Base-by-base conservation (phyloP, 2,329 filamentous ascomycete species). In the Metarhizium rileyi region DNA sequence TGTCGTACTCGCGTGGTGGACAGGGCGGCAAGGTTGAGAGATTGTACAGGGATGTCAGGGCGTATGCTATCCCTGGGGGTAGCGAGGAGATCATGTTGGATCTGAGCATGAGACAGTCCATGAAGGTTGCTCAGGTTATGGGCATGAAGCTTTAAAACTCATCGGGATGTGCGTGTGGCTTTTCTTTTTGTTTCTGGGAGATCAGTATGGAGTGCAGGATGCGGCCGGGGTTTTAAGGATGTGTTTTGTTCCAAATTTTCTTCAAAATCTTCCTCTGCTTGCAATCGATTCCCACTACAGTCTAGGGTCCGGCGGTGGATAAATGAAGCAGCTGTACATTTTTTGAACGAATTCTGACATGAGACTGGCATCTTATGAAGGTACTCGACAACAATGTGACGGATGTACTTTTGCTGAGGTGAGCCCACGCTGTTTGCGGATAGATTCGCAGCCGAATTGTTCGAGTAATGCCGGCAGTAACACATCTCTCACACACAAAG, bases 71-170 rank as follows among this genome's bases (percentile, higher is more conserved):
- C 59, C 93, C 93, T 3, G 93, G 93, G 61, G 93, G 93, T 23
- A 89, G 83, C 57, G 91, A 98, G 73, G 93, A 98, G 78, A 98
- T 98, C 57, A 98, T 98, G 93, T 74, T 97, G 57, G 93, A 98
- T 68, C 70, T 98, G 63, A 95, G 88, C 70, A 95, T 98, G 67
- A 78, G 91, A 59, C 90, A 96, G 76, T 86, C 84, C 55, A 67
- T 95, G 74, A 83, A 81, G 66, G 93, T 98, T 49, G 87, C 90
- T 59, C 84, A 96, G 77, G 83, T 84, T 54, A 74, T 95, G 66
- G 93, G 93, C 9, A 96, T 97, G 91, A 98, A 96, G 78, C 66
- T 98, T 67, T 97, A 83, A 65, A 52, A 12, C 25, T 27, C 9
- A 5, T 4, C 12, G 22, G 22, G 20, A 16, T 10, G 10, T n/a